Conservation (phyloP, 2,329 filamentous ascomycete species). For the Fusarium sacchari region DNA sequence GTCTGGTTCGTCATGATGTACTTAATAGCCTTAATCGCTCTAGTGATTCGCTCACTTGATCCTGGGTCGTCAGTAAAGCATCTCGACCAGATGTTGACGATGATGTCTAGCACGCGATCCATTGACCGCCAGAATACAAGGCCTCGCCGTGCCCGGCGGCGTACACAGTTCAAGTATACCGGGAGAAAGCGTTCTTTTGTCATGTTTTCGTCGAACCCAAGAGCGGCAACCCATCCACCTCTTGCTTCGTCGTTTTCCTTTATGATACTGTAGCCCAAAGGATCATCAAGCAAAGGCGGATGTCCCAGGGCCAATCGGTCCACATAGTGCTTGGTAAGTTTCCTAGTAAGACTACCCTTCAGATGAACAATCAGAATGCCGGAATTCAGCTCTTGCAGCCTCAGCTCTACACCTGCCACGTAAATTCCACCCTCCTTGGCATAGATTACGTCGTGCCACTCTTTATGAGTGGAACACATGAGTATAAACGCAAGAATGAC, state of each 20-base stretch:
- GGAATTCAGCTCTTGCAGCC: rapidly evolving
- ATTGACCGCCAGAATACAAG: neutral
- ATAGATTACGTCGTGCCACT: too few relatives aligned
- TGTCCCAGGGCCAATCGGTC: neutral
- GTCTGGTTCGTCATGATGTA: neutral
- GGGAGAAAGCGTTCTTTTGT: neutral
- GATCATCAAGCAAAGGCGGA: neutral
- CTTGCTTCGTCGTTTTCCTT: neutral
- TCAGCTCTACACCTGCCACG: neutral
- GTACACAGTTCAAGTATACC: rapidly evolving
- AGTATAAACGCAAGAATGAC: neutral
- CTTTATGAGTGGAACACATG: neutral
- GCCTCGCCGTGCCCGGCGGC: rapidly evolving
- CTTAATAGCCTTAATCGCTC: neutral
- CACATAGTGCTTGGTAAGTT: neutral
- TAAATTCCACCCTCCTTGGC: too few relatives aligned
- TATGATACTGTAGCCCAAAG: neutral
- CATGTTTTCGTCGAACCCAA: neutral
- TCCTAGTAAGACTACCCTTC: rapidly evolving
- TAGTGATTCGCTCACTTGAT: too few relatives aligned
- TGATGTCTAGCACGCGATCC: neutral
- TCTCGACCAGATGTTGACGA: neutral
- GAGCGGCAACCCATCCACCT: neutral
- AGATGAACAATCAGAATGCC: neutral
- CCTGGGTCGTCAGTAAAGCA: too few relatives aligned